Base-by-base conservation (phyloP, 345 rosid genomes). In the Moricandia arvensis region DNA sequence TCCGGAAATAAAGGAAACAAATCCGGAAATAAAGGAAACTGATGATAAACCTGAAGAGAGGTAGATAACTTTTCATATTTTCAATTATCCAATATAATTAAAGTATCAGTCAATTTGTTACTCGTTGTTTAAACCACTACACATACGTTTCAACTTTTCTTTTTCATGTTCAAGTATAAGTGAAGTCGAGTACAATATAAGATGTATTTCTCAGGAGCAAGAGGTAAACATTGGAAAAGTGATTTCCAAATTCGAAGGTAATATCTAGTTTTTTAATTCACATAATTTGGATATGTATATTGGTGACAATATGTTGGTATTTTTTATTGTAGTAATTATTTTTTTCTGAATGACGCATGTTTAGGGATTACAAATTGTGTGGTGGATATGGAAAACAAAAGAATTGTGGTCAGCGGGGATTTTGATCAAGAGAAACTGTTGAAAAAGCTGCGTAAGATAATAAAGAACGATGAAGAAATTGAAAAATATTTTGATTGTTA, bases 321-420 rank as follows among this genome's bases (percentile, higher is more conserved):
- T 55, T 53, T 57, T 24, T 7, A 21, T 15, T 69, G 34, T 68
- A 68, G 4, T 7, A 30, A 7, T 6, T 60, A 16, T 3, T 8
- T 33, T n/a, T n/a, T 3, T 8, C 5, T 54, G 4, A 35, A 24
- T 37, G 34, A n/a, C 58, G 18, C 54, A 69, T 55, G 63, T 5
- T 69, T 24, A 69, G 63, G 73, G 7, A 63, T 55, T 69, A 34
- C 13, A 37, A 34, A 17, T 34, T 55, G 30, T 34, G 24, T 35
- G 29, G 8, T 9, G 1, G 35, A 69, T 58, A 1, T 37, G 15
- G 37, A 69, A 58, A 24, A 69, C 2, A 58, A 59, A 37, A 69
- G 11, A 30, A 11, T 58, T 26, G 37, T 69, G 29, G 74, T 69
- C 15, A 24, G 12, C 30, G 74, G 65, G 26, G 41, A 58, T 35